Conservation (phyloP, 345 rosid species). For the Citrus inodora region DNA sequence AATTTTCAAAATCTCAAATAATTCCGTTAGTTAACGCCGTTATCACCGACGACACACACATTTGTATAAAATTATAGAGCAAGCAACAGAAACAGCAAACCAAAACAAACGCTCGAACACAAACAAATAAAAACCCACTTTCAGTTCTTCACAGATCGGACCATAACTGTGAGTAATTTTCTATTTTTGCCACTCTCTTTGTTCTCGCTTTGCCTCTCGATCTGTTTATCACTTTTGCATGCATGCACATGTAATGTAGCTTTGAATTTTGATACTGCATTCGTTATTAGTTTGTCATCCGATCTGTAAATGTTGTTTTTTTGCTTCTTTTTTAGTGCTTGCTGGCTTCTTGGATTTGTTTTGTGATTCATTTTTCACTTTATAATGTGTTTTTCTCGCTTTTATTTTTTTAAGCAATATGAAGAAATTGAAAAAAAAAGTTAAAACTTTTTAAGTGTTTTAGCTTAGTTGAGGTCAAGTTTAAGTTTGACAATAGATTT, state of each 20-base stretch:
- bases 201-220: conserved; percentile 4
- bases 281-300: neutral
- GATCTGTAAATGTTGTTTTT: conserved; percentile 19
- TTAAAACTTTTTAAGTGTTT: neutral
- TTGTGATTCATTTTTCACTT: conserved; percentile 6
- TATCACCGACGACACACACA: conserved; percentile 50
- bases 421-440: neutral
- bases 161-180: conserved; percentile 41
- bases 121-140: neutral
- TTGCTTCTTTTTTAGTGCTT: neutral
- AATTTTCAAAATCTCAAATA: conserved; percentile 10
- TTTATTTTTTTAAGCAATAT: conserved; percentile 16
- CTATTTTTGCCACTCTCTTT: conserved; percentile 1
- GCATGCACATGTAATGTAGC: conserved; percentile 22
- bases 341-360: conserved; percentile 17
- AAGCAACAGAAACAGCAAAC: conserved; percentile 37
- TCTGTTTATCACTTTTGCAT: conserved; percentile 17
- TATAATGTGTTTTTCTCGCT: neutral
- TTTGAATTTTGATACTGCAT: neutral
- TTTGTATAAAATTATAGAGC: conserved; percentile 19
- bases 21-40: conserved; percentile 54
- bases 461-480: neutral
- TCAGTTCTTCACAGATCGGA: conserved; percentile 32
- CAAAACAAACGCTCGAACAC: neutral
- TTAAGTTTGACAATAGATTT: neutral